Conservation (phyloP, 2,329 filamentous ascomycete species). For the Stachybotrys chartarum region DNA sequence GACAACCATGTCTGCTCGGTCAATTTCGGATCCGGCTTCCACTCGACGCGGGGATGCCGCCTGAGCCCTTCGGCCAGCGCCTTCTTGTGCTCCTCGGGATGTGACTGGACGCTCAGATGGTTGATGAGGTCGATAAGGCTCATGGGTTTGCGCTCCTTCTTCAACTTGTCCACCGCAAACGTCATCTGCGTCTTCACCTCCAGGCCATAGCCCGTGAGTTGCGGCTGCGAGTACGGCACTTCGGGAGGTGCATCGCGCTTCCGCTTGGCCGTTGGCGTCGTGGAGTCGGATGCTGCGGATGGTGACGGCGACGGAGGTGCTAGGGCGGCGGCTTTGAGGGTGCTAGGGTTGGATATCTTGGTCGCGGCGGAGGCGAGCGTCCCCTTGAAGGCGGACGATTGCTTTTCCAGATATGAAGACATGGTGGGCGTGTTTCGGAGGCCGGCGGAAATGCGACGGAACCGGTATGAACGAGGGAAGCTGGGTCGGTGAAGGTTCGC, state of each 20-base stretch:
- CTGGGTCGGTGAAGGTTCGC: background rate
- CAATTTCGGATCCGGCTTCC: slow-evolving; percentile 48
- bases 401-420: slow-evolving; percentile 58
- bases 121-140: slow-evolving; percentile 70
- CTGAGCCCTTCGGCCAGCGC: slow-evolving; percentile 63
- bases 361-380: slow-evolving; percentile 56
- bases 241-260: slow-evolving; percentile 49
- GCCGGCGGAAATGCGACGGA: background rate
- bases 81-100: slow-evolving; percentile 53
- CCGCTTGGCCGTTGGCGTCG: slow-evolving; percentile 57
- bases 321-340: slow-evolving; percentile 29
- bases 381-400: slow-evolving; percentile 55
- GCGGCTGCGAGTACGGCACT: slow-evolving; percentile 66
- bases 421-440: slow-evolving; percentile 28
- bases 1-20: slow-evolving; percentile 59
- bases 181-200: slow-evolving; percentile 83
- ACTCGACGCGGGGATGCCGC: slow-evolving; percentile 52
- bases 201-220: slow-evolving; percentile 66
- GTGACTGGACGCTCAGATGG: slow-evolving; percentile 66
- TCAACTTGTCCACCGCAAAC: slow-evolving; percentile 79
- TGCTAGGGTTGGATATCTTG: slow-evolving; percentile 47
- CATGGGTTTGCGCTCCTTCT: slow-evolving; percentile 61
- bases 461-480: background rate
- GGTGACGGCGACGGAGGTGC: slow-evolving; percentile 57
- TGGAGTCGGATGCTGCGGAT: slow-evolving; percentile 48